Evolutionary conservation across 2,329 filamentous ascomycete species (phyloP).

Genomic region (Alternaria novae-zelandiae): DNA sequence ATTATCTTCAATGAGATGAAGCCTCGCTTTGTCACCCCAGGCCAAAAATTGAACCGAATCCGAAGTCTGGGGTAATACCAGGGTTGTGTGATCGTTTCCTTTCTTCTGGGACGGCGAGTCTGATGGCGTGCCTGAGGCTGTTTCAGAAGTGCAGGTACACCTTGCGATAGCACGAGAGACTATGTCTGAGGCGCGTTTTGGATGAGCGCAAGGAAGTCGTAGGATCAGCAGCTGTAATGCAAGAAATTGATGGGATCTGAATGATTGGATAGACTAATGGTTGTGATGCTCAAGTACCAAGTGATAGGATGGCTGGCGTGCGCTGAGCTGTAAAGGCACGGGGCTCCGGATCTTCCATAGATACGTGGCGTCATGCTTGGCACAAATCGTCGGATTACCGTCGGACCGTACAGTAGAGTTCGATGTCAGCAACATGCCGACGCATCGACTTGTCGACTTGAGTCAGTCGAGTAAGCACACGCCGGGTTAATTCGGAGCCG

Average conservation of each 20-base stretch:
- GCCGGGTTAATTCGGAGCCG: neutral
- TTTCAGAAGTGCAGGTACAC: constrained; percentile 9
- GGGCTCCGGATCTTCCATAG: neutral
- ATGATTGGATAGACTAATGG: neutral
- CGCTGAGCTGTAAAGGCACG: neutral
- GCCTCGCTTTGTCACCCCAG: neutral
- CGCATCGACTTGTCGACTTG: neutral
- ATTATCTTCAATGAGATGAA: neutral
- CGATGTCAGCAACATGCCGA: neutral
- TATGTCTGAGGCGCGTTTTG: constrained; percentile 9
- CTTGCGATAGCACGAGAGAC: neutral
- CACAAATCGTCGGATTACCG: neutral
- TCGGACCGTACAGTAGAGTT: neutral
- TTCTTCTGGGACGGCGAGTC: neutral
- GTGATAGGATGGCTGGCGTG: neutral
- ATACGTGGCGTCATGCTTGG: constrained; percentile 1
- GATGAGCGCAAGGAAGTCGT: neutral
- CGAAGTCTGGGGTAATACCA: neutral
- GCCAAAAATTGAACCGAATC: neutral
- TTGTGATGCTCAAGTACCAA: neutral
- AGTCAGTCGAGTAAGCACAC: neutral
- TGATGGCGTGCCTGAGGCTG: constrained; percentile 7
- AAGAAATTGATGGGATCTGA: neutral
- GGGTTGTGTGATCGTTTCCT: neutral
- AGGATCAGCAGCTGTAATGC: neutral